Evolutionary conservation across 306 rosid species (phyloP), one percentile per base, ranked within the genome.

Genomic region (Casuarina glauca): DNA sequence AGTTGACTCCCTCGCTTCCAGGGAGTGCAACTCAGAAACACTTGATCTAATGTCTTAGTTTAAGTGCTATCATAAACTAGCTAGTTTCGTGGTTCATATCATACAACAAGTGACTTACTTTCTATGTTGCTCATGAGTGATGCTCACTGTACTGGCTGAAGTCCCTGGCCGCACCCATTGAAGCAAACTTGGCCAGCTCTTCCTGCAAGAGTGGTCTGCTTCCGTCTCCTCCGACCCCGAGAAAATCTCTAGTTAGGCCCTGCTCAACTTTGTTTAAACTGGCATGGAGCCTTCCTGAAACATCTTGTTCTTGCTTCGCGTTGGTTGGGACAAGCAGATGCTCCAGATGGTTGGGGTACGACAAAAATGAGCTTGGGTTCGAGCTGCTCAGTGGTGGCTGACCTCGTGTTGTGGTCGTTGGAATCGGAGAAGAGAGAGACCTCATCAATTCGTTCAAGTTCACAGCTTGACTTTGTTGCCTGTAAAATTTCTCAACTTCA

Each of bases 231-330:
- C 97, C 95, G 16, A 92, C 97, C 1, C 98, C 97, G 6, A 94
- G 89, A 48, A 94, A 94, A 48, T 92, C 98, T 78, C 97, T 89
- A 0, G 98, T 94, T 39, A 91, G 74, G 76, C 91, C 83, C 35
- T 84, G 79, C 71, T 84, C 83, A 9, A 53, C 76, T 19, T 80
- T 78, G 0, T 81, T 79, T 38, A 50, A 55, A 42, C 62, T 70
- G 26, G 78, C 73, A 43, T 52, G 76, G 35, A 48, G 26, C 55
- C 63, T 76, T 4, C 62, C 84, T 32, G 45, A 3, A 39, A 46
- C 70, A 36, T 42, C 13, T 32, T 20, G 61, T 6, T 60, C 41
- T 35, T 41, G 64, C 72, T 72, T 74, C 45, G 20, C 67, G 42
- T 74, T 74, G 48, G 58, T 76, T 12, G 76, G 57, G 69, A 76